A percentile compares a stretch with the other conserved stretches of the same genome.
Evolutionary conservation across 352 stramenopile species (phyloP).

Genomic region (Globisporangium nodosum): DNA sequence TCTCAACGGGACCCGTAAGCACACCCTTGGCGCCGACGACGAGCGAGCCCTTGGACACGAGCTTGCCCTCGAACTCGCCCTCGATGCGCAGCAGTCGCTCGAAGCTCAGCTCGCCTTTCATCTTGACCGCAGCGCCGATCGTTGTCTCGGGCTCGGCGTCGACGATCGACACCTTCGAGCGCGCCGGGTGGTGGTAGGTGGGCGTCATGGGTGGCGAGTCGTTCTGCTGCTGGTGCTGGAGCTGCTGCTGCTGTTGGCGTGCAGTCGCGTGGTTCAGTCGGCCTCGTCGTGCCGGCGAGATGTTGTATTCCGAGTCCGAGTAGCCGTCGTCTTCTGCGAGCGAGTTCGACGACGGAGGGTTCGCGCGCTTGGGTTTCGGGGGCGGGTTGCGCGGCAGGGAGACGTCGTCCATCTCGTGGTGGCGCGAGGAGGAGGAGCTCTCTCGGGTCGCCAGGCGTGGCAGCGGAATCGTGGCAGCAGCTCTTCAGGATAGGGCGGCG

Average conservation of each 20-base stretch:
- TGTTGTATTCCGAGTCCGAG: conserved; percentile 57
- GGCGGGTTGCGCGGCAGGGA: conserved; percentile 46
- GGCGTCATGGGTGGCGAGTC: conserved; percentile 61
- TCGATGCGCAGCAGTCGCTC: conserved; percentile 86
- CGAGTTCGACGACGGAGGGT: conserved; percentile 25
- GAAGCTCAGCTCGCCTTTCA: conserved; percentile 89
- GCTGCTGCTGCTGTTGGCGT: conserved; percentile 1
- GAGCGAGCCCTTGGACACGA: conserved; percentile 86
- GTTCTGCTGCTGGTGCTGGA: conserved; percentile 38
- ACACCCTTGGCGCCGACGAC: conserved; percentile 80
- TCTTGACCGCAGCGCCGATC: conserved; percentile 77
- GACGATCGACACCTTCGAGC: conserved; percentile 61
- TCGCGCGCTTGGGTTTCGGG: conserved; percentile 67
- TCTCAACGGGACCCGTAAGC: conserved; percentile 75
- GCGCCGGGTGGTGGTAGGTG: conserved; percentile 34
- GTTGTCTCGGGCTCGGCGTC: conserved; percentile 78
- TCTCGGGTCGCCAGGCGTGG: conserved; percentile 10
- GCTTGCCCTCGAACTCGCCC: conserved; percentile 85
- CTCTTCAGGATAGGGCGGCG: background rate
- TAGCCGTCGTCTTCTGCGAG: conserved; percentile 49
- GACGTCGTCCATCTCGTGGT: conserved; percentile 50
- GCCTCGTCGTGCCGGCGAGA: conserved; percentile 53
- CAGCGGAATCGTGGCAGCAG: conserved; percentile 15
- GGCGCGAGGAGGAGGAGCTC: conserved; percentile 3
- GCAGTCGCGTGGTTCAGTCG: conserved; percentile 30